These are phyloP conservation scores for Cercospora brassicicola DNA, from an alignment of 2,329 filamentous ascomycete genomes.

Conservation along the genomic window DNA sequence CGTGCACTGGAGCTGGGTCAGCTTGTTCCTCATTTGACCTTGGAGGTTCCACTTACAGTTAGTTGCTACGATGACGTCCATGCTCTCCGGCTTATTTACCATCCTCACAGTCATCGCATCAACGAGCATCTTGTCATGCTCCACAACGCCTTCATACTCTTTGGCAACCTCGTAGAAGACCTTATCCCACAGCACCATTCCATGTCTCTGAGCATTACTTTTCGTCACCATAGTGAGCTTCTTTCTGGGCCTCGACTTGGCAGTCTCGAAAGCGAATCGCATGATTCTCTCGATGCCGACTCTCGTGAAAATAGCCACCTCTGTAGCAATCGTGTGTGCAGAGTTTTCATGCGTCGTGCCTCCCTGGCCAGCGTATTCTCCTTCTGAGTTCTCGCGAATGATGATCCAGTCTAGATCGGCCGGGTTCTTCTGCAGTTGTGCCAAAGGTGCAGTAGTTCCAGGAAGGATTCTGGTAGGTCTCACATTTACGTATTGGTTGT, in stretches of 20 bases:
- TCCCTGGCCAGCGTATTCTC: conserved; percentile 52
- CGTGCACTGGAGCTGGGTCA: conserved; percentile 33
- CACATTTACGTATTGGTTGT: conserved; percentile 70
- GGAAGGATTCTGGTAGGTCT: conserved; percentile 53
- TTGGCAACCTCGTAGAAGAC: conserved; percentile 50
- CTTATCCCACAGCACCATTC: conserved; percentile 53
- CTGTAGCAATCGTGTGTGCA: conserved; percentile 46
- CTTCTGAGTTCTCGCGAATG: conserved; percentile 51
- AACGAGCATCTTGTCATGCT: conserved; percentile 53
- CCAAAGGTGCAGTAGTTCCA: conserved; percentile 45
- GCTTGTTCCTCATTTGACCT: neutral
- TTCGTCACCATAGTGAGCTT: conserved; percentile 54
- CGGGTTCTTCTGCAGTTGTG: conserved; percentile 37
- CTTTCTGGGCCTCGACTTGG: conserved; percentile 45
- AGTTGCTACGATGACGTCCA: conserved; percentile 53
- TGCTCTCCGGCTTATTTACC: conserved; percentile 47
- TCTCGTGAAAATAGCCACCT: conserved; percentile 50
- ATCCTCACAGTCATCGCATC: conserved; percentile 53
- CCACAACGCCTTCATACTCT: conserved; percentile 47
- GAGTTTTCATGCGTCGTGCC: conserved; percentile 45
- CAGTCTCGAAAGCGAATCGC: conserved; percentile 51
- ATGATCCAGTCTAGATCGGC: conserved; percentile 51
- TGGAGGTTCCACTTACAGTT: conserved; percentile 47
- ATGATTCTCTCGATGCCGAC: conserved; percentile 51
- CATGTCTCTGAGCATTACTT: conserved; percentile 51